phyloP scores from a whole-genome alignment of 2,329 filamentous ascomycete species.

The Aspergillus fumigatiaffinis region DNA sequence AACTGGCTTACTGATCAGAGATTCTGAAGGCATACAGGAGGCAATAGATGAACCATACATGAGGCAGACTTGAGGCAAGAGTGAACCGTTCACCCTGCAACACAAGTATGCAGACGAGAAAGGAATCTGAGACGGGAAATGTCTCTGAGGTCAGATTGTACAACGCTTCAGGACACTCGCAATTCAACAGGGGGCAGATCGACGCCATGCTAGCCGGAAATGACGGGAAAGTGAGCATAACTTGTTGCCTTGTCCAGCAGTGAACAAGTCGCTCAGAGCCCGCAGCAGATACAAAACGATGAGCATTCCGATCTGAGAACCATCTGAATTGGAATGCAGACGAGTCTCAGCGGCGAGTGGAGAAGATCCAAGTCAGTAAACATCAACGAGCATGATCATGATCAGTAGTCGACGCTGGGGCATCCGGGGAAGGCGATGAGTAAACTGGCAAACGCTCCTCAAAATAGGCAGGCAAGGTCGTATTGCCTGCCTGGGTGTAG shows the following conservation, averaged over 20 bases:
- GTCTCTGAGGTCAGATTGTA: too few species aligned
- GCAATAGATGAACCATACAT: too few species aligned
- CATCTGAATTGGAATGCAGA: too few species aligned
- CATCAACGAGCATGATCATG: background rate
- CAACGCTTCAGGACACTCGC: too few species aligned
- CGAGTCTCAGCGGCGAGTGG: too few species aligned
- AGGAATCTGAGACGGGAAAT: background rate
- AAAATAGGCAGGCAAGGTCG: constrained; percentile 8
- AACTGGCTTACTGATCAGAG: background rate
- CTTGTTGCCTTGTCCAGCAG: too few species aligned
- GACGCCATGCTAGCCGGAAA: too few species aligned
- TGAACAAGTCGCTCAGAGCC: too few species aligned
- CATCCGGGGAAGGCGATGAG: background rate
- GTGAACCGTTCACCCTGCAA: background rate
- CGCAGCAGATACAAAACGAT: too few species aligned
- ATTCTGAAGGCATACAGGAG: background rate
- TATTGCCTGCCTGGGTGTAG: constrained; percentile 10
- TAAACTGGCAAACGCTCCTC: background rate
- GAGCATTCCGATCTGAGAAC: too few species aligned
- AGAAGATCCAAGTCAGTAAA: background rate
- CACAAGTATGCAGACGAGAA: background rate
- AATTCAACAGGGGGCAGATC: too few species aligned
- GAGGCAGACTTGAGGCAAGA: background rate
- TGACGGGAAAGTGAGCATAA: too few species aligned
- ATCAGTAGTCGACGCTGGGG: background rate